Conservation (phyloP, 2,329 filamentous ascomycete species). For the Escovopsis sp. region DNA sequence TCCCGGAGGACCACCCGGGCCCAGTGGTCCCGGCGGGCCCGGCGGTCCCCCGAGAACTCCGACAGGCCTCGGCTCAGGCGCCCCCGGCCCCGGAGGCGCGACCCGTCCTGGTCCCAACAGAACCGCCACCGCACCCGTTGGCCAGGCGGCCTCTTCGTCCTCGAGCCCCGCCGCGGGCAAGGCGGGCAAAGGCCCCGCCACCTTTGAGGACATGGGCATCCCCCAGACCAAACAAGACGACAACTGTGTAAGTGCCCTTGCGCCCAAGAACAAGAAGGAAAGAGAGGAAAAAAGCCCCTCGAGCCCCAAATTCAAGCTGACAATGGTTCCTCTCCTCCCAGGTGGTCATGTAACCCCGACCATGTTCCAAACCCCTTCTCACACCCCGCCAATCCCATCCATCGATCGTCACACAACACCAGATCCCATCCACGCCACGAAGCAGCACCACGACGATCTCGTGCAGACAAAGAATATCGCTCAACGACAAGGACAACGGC, state of each 20-base stretch:
- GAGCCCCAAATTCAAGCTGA: too few relatives aligned
- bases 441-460: too few relatives aligned
- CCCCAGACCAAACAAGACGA: conserved; percentile 67
- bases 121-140: conserved; percentile 23
- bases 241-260: conserved; percentile 71
- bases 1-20: conserved; percentile 22
- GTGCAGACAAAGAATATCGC: too few relatives aligned
- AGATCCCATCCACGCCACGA: too few relatives aligned
- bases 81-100: conserved; percentile 7
- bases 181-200: conserved; percentile 66
- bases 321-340: too few relatives aligned
- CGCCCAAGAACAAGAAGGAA: too few relatives aligned
- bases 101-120: conserved; percentile 14
- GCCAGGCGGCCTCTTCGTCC: conserved; percentile 11
- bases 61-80: background rate
- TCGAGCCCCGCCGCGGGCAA: conserved; percentile 15
- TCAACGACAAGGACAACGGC: too few relatives aligned
- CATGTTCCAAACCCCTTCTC: too few relatives aligned
- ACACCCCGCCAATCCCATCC: too few relatives aligned
- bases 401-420: too few relatives aligned
- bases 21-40: conserved; percentile 6
- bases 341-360: conserved; percentile 12
- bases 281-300: too few relatives aligned
- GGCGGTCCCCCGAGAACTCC: background rate
- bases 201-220: conserved; percentile 97